These are phyloP conservation scores for Coemansia sp. DNA, from an alignment of 192 early-diverging fungal species.

Conservation along the genomic window DNA sequence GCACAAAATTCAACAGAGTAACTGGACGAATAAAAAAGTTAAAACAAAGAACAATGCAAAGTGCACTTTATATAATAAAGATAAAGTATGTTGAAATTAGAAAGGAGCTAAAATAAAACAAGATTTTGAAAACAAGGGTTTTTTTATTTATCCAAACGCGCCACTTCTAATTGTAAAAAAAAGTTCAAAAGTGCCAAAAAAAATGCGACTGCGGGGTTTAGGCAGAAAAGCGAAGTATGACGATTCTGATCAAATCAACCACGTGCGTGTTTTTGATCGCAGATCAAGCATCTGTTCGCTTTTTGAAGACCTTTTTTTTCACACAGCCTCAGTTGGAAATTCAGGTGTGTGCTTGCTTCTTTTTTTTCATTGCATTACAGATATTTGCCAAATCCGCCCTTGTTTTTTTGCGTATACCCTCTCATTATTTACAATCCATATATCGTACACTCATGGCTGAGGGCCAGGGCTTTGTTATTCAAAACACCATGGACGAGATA, in stretches of 20 bases:
- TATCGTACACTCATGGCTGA: not conserved
- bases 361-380: too few species aligned
- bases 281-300: too few species aligned
- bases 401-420: not conserved
- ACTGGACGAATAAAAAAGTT: not conserved
- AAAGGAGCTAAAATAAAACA: not conserved
- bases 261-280: too few species aligned
- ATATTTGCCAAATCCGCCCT: not conserved
- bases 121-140: not conserved
- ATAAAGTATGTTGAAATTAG: not conserved
- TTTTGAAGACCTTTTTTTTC: not conserved
- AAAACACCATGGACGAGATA: constrained; percentile 49
- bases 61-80: not conserved
- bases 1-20: not conserved
- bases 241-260: too few species aligned
- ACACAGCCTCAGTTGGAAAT: too few species aligned
- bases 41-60: not conserved
- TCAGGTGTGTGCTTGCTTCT: too few species aligned
- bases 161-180: too few species aligned
- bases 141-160: not conserved
- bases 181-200: too few species aligned
- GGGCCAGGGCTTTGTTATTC: constrained; percentile 45
- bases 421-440: not conserved
- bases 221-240: too few species aligned
- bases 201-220: too few species aligned